A percentile compares a stretch with the other conserved stretches of the same genome.
Evolutionary conservation across 257 asterid species (phyloP).

Genomic region (Solanum pimpinellifolium): DNA sequence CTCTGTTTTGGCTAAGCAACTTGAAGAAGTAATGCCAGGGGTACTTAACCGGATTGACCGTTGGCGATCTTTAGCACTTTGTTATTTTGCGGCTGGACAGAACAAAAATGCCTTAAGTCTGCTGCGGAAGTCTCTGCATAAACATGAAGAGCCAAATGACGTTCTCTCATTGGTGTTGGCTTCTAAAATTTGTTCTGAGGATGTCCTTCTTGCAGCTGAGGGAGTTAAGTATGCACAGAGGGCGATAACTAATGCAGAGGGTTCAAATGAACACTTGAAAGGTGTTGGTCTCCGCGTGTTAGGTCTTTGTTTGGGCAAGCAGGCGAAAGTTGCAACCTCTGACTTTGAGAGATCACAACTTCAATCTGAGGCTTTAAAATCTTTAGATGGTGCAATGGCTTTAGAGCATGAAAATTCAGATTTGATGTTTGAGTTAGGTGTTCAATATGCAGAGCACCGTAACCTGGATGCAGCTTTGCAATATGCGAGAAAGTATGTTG

Average conservation of each 20-base stretch:
- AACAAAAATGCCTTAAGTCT: constrained; percentile 57
- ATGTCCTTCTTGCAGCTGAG: constrained; percentile 70
- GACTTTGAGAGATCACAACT: constrained; percentile 88
- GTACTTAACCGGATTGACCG: constrained; percentile 62
- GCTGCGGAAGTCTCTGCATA: constrained; percentile 67
- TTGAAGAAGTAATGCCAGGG: constrained; percentile 90
- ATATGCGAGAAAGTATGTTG: constrained; percentile 72
- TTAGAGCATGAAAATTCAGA: constrained; percentile 73
- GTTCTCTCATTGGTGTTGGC: constrained; percentile 65
- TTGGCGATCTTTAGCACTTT: constrained; percentile 82
- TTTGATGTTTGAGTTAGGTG: constrained; percentile 68
- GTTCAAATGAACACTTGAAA: constrained; percentile 52
- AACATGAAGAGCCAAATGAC: constrained; percentile 76
- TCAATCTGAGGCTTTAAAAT: constrained; percentile 84
- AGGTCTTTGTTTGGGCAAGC: constrained; percentile 88
- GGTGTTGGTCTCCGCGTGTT: constrained; percentile 73
- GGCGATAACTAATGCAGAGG: constrained; percentile 50
- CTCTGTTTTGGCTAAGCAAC: constrained; percentile 68
- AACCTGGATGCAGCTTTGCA: constrained; percentile 75
- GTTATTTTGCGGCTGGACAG: constrained; percentile 65
- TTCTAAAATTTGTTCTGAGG: constrained; percentile 75
- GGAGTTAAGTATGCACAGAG: constrained; percentile 72
- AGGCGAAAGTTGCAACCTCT: constrained; percentile 73
- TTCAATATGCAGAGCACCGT: constrained; percentile 83
- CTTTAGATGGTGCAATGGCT: constrained; percentile 61